Percentiles rank a stretch among this genome's conserved stretches.
Evolutionary conservation across 2,329 filamentous ascomycete genomes (phyloP).

Genomic region (Trichothecium sympodiale): DNA sequence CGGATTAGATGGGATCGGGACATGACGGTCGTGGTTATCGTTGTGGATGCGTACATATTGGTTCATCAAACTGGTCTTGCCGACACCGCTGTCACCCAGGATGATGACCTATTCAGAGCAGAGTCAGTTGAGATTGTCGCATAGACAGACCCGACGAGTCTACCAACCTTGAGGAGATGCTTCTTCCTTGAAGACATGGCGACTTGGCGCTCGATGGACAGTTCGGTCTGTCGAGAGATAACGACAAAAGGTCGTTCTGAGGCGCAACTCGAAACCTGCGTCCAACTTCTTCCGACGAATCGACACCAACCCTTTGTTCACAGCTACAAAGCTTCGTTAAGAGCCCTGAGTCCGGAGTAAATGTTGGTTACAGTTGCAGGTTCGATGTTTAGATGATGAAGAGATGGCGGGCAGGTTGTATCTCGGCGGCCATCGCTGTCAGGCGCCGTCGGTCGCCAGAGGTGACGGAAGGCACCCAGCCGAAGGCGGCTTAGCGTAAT

Average conservation of each 20-base stretch:
- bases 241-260: neutral
- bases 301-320: too few relatives aligned
- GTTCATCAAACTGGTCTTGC: slow-evolving; percentile 99
- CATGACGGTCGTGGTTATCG: neutral
- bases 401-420: too few relatives aligned
- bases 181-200: slow-evolving; percentile 75
- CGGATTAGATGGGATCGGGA: slow-evolving; percentile 5
- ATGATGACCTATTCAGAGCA: slow-evolving; percentile 70
- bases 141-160: neutral
- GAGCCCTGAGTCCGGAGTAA: neutral
- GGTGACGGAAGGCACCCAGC: slow-evolving; percentile 9
- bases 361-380: too few relatives aligned
- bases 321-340: too few relatives aligned
- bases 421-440: too few relatives aligned
- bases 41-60: slow-evolving; percentile 75
- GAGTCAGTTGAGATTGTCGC: too few relatives aligned
- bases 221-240: neutral
- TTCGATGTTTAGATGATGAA: too few relatives aligned
- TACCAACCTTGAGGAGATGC: slow-evolving; percentile 72
- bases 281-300: too few relatives aligned
- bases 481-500: slow-evolving; percentile 11
- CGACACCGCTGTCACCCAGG: slow-evolving; percentile 95
- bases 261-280: too few relatives aligned
- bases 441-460: neutral
- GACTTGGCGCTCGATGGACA: neutral